Evolutionary conservation across 2,329 filamentous ascomycete genomes (phyloP).

Genomic region (Fusarium subtropicale): DNA sequence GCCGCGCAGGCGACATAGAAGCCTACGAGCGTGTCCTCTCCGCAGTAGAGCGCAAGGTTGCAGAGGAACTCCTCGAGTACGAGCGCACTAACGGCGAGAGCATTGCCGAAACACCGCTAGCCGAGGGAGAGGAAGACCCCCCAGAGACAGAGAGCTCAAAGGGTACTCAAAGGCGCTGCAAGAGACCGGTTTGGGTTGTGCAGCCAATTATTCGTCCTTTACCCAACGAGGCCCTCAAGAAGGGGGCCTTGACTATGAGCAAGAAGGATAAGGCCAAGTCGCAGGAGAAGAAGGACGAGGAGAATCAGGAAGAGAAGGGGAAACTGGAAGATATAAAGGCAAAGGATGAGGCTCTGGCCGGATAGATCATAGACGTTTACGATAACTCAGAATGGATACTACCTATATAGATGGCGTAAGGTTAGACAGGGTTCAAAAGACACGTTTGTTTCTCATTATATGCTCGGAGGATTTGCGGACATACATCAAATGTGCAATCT

Average conservation of each 20-base stretch:
- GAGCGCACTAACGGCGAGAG: slow-evolving; percentile 63
- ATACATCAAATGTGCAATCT: not conserved
- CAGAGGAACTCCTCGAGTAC: slow-evolving; percentile 77
- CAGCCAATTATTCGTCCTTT: slow-evolving; percentile 89
- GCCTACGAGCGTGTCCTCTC: slow-evolving; percentile 81
- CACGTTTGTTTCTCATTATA: not conserved
- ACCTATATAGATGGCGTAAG: slow-evolving; percentile 35
- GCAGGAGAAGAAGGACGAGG: slow-evolving; percentile 32
- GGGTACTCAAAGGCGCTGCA: slow-evolving; percentile 77
- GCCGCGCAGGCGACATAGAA: slow-evolving; percentile 75
- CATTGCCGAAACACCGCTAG: slow-evolving; percentile 54
- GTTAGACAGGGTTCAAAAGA: slow-evolving; percentile 3
- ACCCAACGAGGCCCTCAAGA: slow-evolving; percentile 86
- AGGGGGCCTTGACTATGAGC: slow-evolving; percentile 78
- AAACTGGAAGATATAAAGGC: slow-evolving; percentile 44
- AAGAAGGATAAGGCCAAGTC: slow-evolving; percentile 72
- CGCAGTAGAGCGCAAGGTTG: slow-evolving; percentile 80
- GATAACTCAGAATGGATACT: slow-evolving; percentile 1
- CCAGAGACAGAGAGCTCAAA: slow-evolving; percentile 69
- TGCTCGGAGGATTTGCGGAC: not conserved
- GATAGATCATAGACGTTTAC: slow-evolving; percentile 23
- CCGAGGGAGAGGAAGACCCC: slow-evolving; percentile 51
- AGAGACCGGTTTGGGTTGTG: slow-evolving; percentile 84
- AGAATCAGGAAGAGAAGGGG: slow-evolving; percentile 40
- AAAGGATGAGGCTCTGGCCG: slow-evolving; percentile 45